These are phyloP conservation scores for Falciphora oryzae DNA, from an alignment of 2,329 filamentous ascomycete species.

Conservation along the genomic window DNA sequence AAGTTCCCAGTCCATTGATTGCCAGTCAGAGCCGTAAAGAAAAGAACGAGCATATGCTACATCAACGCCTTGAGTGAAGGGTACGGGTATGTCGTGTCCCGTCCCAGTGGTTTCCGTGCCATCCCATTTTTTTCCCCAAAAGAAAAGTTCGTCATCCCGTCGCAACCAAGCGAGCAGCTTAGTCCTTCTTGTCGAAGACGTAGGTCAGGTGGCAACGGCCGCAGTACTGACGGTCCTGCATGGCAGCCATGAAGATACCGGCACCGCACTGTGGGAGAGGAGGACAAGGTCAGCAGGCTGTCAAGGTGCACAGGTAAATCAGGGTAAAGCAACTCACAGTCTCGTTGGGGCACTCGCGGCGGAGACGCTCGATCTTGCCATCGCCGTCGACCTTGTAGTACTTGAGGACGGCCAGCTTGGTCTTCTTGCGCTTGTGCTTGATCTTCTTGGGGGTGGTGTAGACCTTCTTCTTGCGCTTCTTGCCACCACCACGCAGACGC, in stretches of 20 bases:
- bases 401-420: constrained; percentile 99
- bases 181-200: constrained; percentile 62
- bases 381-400: constrained; percentile 99
- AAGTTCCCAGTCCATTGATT: constrained; percentile 10
- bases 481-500: constrained; percentile 94
- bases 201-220: constrained; percentile 68
- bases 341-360: constrained; percentile 92
- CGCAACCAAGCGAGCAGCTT: constrained; percentile 23
- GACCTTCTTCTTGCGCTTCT: constrained; percentile 99
- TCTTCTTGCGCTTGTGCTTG: constrained; percentile 99
- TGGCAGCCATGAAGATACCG: constrained; percentile 99
- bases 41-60: constrained; percentile 24
- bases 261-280: constrained; percentile 76
- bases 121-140: constrained; percentile 16
- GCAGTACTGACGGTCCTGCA: constrained; percentile 99
- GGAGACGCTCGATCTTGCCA: constrained; percentile 98
- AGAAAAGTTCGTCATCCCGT: constrained; percentile 7
- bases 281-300: background rate
- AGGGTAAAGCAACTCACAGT: constrained; percentile 53
- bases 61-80: constrained; percentile 26
- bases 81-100: constrained; percentile 22
- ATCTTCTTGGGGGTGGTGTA: constrained; percentile 99
- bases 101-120: constrained; percentile 14
- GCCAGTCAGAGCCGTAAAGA: constrained; percentile 9
- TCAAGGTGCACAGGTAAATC: background rate